Evolutionary conservation across 371 early-diverging fungal species (phyloP), one percentile per base, ranked within the genome.

Genomic region (Mortierella polycephala): DNA sequence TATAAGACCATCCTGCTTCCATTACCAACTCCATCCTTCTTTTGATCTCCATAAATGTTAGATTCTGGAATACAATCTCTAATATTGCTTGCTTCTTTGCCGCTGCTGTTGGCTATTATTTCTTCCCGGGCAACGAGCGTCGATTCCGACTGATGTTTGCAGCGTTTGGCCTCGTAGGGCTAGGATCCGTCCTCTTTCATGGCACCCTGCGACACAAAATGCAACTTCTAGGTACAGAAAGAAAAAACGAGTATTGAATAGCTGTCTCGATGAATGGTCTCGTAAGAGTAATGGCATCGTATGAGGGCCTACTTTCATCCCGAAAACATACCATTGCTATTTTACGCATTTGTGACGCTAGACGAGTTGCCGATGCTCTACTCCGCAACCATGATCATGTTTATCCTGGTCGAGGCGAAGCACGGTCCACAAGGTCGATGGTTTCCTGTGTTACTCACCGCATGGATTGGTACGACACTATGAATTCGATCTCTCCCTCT

Each of bases 341-440:
- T 18, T 30, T 30, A 30, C 30, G 2, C 30, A 30, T 30, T 1
- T 30, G 30, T 1, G 4, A 30, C 4, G 30, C 30, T 30, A 71
- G 77, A 76, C 52, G 77, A 76, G 44, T 45, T 76, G 49, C 77
- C 77, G 16, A 71, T 71, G 71, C 54, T 76, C 8, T 76, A 76
- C n/a, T 71, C 77, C n/a, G 77, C 77, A 4, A 71, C 77, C 0
- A 63, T 76, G 14, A 60, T 76, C 44, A 7, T 76, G 9, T 76
- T 63, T 37, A 76, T 71, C 42, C 50, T 66, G 52, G 61, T 71
- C 56, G 77, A 71, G 51, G 63, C 77, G 13, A 76, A 71, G 39
- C 56, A 71, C 42, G 77, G 77, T 13, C 56, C 57, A 12, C 68
- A 71, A 39, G 71, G 77, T 8, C 20, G 30, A 20, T 76, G 77